Base-by-base conservation (phyloP, 805 yeast species). In the Cyberlindnera xylosilytica region DNA sequence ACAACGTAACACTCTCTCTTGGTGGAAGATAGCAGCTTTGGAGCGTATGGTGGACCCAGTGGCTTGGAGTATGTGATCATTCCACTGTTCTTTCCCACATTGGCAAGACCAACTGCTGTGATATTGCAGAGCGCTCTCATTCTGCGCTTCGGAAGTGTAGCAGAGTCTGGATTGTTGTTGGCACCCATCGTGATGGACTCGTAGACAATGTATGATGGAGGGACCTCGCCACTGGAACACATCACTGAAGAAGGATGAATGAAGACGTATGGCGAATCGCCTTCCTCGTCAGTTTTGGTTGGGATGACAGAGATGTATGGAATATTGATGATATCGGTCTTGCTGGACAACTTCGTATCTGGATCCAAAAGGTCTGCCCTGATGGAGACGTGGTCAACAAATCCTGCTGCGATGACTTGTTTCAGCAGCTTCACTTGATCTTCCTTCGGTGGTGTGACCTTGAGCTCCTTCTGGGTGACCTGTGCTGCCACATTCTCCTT, bases 331-430 rank as follows among this genome's bases (percentile, higher is more conserved):
- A 83, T 71, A 32, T 66, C 69, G 4, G 83, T 68, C 39, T 74
- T 80, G 47, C 83, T 83, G 2, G 83, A 68, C 4, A 83, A 63
- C 36, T 64, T 69, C 7, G 79, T 70, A 16, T 85, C 95, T 1
- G 80, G 69, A 16, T 86, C 79, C 6, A 80, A 64, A 24, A 79
- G 52, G 56, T 90, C 97, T 1, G 87, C 90, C 47, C 98, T 72
- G 13, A 87, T 76, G 1, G 95, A 95, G 18, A 91, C 75, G 58
- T 87, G 95, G 61, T 93, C 99, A 30, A 93, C 73, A 55, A 86
- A 93, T 0, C 98, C 99, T 0, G 97, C 83, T 6, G 96, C 78
- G 4, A 91, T 71, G 80, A 93, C 90, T 64, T 93, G 99, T 57
- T 88, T 90, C 48, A 93, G 63, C 1, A 93, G 84, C 40, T 79